Evolutionary conservation across 2,329 filamentous ascomycete genomes (phyloP).

Genomic region (Cladophialophora chaetospira): DNA sequence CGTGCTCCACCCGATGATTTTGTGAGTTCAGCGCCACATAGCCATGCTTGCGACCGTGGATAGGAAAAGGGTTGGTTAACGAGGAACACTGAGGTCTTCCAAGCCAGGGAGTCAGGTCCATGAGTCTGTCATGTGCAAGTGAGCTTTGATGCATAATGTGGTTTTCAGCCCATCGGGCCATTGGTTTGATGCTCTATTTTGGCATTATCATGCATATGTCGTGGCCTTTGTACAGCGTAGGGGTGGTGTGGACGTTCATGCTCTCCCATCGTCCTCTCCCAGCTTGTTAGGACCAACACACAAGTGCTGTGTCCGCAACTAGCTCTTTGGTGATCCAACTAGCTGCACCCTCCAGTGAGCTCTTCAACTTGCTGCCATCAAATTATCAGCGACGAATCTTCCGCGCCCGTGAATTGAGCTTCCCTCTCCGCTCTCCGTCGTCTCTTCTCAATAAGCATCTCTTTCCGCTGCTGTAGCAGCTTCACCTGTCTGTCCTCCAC

Average conservation of each 20-base stretch:
- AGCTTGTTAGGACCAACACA: too few relatives aligned
- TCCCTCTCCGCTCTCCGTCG: conserved; percentile 72
- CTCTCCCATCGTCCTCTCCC: neutral
- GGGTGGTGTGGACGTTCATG: conserved; percentile 3
- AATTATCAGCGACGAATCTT: conserved; percentile 14
- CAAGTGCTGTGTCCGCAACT: too few relatives aligned
- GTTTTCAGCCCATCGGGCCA: neutral
- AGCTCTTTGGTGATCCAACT: too few relatives aligned
- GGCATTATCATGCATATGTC: conserved; percentile 14
- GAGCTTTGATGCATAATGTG: neutral
- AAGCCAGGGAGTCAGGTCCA: neutral
- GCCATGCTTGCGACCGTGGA: too few relatives aligned
- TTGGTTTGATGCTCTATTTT: neutral
- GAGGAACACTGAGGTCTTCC: neutral
- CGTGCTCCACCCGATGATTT: too few relatives aligned
- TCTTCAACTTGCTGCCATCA: conserved; percentile 31
- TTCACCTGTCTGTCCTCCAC: conserved; percentile 81
- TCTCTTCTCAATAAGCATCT: conserved; percentile 83
- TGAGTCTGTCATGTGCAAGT: neutral
- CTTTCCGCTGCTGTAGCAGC: conserved; percentile 76
- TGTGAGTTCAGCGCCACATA: too few relatives aligned
- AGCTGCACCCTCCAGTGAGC: neutral
- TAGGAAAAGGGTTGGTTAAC: neutral
- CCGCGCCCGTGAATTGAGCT: conserved; percentile 37
- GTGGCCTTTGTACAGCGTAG: conserved; percentile 26